Evolutionary conservation across 2,329 filamentous ascomycete genomes (phyloP).

Genomic region (Ustilaginoidea virens): DNA sequence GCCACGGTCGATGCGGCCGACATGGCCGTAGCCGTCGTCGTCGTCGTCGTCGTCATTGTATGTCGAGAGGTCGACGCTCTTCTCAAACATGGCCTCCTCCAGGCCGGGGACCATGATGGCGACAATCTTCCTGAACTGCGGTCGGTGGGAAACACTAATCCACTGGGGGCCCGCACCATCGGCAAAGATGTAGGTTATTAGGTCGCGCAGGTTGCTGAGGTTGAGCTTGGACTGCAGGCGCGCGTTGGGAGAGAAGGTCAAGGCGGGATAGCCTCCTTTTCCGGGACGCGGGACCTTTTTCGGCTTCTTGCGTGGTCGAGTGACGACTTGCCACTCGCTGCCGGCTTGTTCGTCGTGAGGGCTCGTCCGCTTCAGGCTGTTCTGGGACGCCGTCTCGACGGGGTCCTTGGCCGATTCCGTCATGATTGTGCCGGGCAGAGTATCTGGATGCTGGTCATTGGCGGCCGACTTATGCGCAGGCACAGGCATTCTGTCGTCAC

Average conservation of each 20-base stretch:
- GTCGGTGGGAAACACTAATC: conserved; percentile 46
- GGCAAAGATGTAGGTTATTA: conserved; percentile 51
- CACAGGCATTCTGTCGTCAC: not conserved
- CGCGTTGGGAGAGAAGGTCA: conserved; percentile 40
- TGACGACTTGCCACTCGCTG: conserved; percentile 39
- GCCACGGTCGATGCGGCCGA: conserved; percentile 8
- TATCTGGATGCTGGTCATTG: not conserved
- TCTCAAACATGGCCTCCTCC: conserved; percentile 78
- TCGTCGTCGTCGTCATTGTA: conserved; percentile 22
- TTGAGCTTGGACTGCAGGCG: conserved; percentile 47
- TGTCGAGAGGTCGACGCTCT: conserved; percentile 31
- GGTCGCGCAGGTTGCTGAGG: conserved; percentile 44
- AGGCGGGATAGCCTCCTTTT: conserved; percentile 42
- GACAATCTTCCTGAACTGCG: conserved; percentile 63
- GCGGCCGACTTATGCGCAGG: not conserved
- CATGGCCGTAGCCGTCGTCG: conserved; percentile 14
- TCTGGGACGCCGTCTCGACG: conserved; percentile 9
- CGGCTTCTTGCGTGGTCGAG: conserved; percentile 37
- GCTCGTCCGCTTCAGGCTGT: conserved; percentile 32
- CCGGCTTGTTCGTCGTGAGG: conserved; percentile 25
- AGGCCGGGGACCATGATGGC: conserved; percentile 84
- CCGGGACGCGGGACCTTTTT: conserved; percentile 45
- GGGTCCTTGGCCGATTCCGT: conserved; percentile 4
- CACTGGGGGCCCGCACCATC: conserved; percentile 50
- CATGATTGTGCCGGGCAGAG: conserved; percentile 5